Base-by-base conservation (phyloP, 768 basidiomycete species). In the Albatrellus ellisii region DNA sequence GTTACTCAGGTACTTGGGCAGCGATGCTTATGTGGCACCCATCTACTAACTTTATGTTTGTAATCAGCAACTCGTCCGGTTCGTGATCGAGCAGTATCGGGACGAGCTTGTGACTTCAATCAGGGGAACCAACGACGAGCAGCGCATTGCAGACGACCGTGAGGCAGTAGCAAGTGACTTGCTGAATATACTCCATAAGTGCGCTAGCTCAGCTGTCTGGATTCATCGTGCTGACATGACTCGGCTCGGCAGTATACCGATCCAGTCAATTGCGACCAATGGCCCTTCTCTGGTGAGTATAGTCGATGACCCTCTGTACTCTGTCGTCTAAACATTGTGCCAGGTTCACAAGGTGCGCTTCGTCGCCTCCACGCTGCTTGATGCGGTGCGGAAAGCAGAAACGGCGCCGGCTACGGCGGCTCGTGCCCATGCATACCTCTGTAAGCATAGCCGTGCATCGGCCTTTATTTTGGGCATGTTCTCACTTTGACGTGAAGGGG, bases 321-420 rank as follows among this genome's bases (percentile, higher is more conserved):
- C 22, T 32, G 27, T 25, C 11, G n/a, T 26, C n/a, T 35, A 41
- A 35, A 22, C 31, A 11, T 6, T 12, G 21, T 40, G 62, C 26
- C 47, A 82, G 78, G 86, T 92, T 12, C 80, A 86, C 57, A 92
- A 92, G 69, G 88, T 92, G 47, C 79, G 90, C 44, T 92, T 89
- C 57, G 87, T 92, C 27, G 90, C 90, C 12, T 91, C 87, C 10
- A 89, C 87, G 2, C 63, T 94, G 39, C 67, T 92, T 45, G 88
- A 91, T 55, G 76, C 84, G 14, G 81, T 92, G 26, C 69, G 79
- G 38, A 81, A 83, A 60, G 82, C 77, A 36, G 83, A 85, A 54
- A 82, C 76, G 6, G 79, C 80, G 11, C 82, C 82, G 43, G 80
- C 73, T 5, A 82, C 77, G 33, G 85, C 85, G 33, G 82, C 84